Base-by-base conservation (phyloP, 768 basidiomycete genomes). In the Russula ochroleuca region DNA sequence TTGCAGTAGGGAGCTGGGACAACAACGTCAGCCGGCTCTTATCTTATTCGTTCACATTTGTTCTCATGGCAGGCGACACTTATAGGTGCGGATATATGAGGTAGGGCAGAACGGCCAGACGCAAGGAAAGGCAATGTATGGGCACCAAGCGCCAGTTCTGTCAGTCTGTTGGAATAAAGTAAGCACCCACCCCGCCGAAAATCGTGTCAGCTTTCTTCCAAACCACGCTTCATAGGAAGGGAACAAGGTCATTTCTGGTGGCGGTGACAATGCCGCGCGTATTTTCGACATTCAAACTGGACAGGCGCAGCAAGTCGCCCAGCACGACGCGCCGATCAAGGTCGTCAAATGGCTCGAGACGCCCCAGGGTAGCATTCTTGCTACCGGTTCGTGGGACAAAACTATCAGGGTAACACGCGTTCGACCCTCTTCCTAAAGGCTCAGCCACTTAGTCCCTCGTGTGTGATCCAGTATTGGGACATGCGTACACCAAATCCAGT, bases 341-440 rank as follows among this genome's bases (percentile, higher is more conserved):
- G 85, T 83, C 62, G 86, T 93, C 43, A 81, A 85, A 59, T 94
- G 88, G 85, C 79, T 93, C 57, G 89, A 94, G 65, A 82, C 87
- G 6, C 85, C 85, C 23, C 83, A 82, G 65, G 82, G 83, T 40
- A 84, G 90, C 15, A 85, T 95, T 66, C 78, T 95, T 21, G 92
- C 87, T 14, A 98, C 96, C 1, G 97, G 94, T 11, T 94, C 93
- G 58, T 99, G 97, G 97, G 96, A 99, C 75, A 96, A 96, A 77
- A 96, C 92, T 1, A 76, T 98, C 72, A 96, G 94, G 81, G 95
- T 94, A 68, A 60, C 76, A 71, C 52, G 49, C 55, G 63, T 37
- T 37, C 56, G n/a, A 28, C 38, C 45, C 52, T 31, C 35, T 47
- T 57, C 25, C 31, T 23, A 7, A n/a, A 21, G 45, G 37, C 33